phyloP scores from a whole-genome alignment of 495 filamentous ascomycete genomes.

The Glutinoglossum americanum region DNA sequence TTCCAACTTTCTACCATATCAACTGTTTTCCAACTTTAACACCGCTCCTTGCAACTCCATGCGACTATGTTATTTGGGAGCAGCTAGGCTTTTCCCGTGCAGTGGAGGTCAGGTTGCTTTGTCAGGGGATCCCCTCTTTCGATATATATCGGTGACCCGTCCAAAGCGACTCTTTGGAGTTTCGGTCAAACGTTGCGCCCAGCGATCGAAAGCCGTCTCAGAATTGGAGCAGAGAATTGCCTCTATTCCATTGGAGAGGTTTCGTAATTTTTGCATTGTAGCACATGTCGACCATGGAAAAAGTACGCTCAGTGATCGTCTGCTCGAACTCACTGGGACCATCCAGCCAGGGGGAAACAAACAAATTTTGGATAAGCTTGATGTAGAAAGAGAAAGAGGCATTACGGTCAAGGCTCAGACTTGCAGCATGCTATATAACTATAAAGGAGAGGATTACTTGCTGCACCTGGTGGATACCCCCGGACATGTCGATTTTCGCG shows the following conservation, averaged over 20 bases:
- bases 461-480: constrained; percentile 92
- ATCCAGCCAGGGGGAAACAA: constrained; percentile 75
- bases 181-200: constrained; percentile 18
- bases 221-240: constrained; percentile 66
- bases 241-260: constrained; percentile 74
- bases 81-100: constrained; percentile 11
- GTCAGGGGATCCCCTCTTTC: background rate
- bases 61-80: constrained; percentile 14
- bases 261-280: constrained; percentile 94
- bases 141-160: background rate
- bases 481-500: constrained; percentile 92
- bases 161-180: constrained; percentile 13
- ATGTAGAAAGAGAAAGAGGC: constrained; percentile 85
- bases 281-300: constrained; percentile 99
- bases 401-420: constrained; percentile 99
- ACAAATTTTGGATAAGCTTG: constrained; percentile 89
- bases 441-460: constrained; percentile 71
- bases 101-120: background rate
- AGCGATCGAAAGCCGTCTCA: constrained; percentile 18
- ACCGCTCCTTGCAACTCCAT: constrained; percentile 7
- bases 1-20: no score
- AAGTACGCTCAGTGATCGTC: constrained; percentile 73
- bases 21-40: background rate
- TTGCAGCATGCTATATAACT: constrained; percentile 87
- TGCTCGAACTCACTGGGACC: constrained; percentile 88